Conservation (phyloP, 371 early-diverging fungal species). For the Rhizopus sp. region DNA sequence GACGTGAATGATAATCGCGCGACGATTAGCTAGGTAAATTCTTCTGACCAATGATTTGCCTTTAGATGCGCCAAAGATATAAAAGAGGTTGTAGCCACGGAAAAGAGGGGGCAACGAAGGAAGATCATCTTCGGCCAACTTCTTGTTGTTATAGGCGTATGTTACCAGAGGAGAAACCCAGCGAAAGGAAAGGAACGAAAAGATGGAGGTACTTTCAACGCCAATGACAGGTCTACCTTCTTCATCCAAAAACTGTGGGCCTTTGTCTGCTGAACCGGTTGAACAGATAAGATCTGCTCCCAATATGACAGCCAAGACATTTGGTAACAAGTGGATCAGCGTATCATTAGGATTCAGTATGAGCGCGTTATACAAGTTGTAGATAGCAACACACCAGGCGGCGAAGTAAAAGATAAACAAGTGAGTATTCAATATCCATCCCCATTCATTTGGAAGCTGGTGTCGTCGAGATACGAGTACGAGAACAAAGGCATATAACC, state of each 20-base stretch:
- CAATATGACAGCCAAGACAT: conserved; percentile 18
- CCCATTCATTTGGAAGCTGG: conserved; percentile 30
- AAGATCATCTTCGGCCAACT: conserved; percentile 37
- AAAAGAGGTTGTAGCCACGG: conserved; percentile 40
- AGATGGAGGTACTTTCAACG: conserved; percentile 28
- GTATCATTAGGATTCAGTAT: conserved; percentile 3
- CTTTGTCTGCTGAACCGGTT: conserved; percentile 30
- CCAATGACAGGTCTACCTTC: conserved; percentile 25
- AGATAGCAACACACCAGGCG: conserved; percentile 16
- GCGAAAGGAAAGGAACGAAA: conserved; percentile 25
- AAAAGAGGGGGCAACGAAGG: conserved; percentile 32
- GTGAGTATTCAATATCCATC: conserved; percentile 45
- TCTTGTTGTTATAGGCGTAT: conserved; percentile 31
- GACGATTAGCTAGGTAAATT: conserved; percentile 28
- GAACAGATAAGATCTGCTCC: conserved; percentile 31
- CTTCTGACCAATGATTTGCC: conserved; percentile 29
- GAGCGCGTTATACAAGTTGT: conserved; percentile 14
- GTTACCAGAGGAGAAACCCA: conserved; percentile 37
- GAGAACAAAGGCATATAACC: conserved; percentile 30
- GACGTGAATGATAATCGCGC: conserved; percentile 29
- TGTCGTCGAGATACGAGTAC: conserved; percentile 25
- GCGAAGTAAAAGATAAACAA: conserved; percentile 30
- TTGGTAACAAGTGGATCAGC: conserved; percentile 18
- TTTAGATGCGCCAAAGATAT: conserved; percentile 30
- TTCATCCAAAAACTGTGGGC: conserved; percentile 41